These are phyloP conservation scores for Boletus hoseneyae DNA, from an alignment of 1,284 basidiomycete species.

Conservation along the genomic window DNA sequence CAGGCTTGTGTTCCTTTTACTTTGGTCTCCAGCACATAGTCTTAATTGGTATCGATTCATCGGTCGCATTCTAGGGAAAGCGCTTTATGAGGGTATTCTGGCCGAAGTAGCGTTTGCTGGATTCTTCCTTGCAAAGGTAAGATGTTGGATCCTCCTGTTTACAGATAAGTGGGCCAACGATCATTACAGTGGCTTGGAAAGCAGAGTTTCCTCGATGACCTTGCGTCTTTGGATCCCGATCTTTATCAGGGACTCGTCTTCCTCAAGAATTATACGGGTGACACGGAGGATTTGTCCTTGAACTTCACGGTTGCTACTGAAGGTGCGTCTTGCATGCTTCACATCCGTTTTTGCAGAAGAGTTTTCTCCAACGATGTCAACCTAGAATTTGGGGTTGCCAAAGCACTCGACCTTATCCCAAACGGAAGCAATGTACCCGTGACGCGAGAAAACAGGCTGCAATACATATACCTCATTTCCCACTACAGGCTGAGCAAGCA, in stretches of 20 bases:
- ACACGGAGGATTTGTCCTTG: conserved; percentile 88
- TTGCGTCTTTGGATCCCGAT: conserved; percentile 88
- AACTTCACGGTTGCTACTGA: conserved; percentile 91
- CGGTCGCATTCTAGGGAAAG: conserved; percentile 91
- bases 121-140: conserved; percentile 90
- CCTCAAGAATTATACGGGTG: conserved; percentile 88
- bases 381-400: conserved; percentile 82
- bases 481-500: conserved; percentile 89
- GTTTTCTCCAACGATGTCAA: not conserved
- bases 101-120: conserved; percentile 95
- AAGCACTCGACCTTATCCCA: conserved; percentile 77
- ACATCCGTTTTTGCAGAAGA: not conserved
- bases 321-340: conserved; percentile 41
- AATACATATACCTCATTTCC: conserved; percentile 89
- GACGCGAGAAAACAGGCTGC: conserved; percentile 85
- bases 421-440: conserved; percentile 85
- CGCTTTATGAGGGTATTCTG: conserved; percentile 94
- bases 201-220: conserved; percentile 88
- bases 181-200: conserved; percentile 75
- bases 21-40: conserved; percentile 58
- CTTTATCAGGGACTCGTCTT: conserved; percentile 91
- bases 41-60: conserved; percentile 94
- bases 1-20: not conserved
- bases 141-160: conserved; percentile 12
- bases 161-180: conserved; percentile 3